A percentile compares a stretch with the other conserved stretches of the same genome.
phyloP scores from a whole-genome alignment of 257 asterid species.

The Sherardia arvensis region DNA sequence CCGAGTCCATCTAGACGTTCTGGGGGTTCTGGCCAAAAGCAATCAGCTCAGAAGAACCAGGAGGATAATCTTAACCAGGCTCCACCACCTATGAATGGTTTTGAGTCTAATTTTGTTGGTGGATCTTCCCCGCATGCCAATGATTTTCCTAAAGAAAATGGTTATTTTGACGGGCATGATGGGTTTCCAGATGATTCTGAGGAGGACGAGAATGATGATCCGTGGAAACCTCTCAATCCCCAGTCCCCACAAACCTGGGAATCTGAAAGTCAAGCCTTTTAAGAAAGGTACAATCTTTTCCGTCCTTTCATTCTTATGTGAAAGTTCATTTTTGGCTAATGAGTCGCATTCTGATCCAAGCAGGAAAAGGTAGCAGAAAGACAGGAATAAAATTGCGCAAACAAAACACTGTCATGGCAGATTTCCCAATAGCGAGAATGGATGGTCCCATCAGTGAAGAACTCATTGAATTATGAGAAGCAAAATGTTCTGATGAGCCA shows the following conservation, averaged over 20 bases:
- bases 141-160: conserved; percentile 31
- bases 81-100: conserved; percentile 28
- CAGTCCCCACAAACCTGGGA: conserved; percentile 91
- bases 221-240: conserved; percentile 94
- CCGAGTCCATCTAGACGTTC: conserved; percentile 48
- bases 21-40: conserved; percentile 42
- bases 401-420: conserved; percentile 28
- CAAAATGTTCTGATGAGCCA: conserved; percentile 27
- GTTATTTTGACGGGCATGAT: conserved; percentile 35
- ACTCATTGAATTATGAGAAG: conserved; percentile 62
- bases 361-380: conserved; percentile 54
- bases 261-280: conserved; percentile 65
- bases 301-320: neutral
- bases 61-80: conserved; percentile 33
- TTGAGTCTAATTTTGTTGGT: conserved; percentile 29
- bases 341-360: conserved; percentile 16
- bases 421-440: conserved; percentile 72
- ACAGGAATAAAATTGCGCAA: conserved; percentile 32
- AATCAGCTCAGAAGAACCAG: conserved; percentile 38
- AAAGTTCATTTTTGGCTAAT: neutral
- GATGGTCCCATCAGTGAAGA: conserved; percentile 55
- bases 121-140: conserved; percentile 30
- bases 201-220: conserved; percentile 25
- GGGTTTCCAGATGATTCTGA: conserved; percentile 44
- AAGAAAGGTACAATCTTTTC: conserved; percentile 40